These are phyloP conservation scores for Rosa lucieae DNA, from an alignment of 306 rosid species.

Conservation along the genomic window DNA sequence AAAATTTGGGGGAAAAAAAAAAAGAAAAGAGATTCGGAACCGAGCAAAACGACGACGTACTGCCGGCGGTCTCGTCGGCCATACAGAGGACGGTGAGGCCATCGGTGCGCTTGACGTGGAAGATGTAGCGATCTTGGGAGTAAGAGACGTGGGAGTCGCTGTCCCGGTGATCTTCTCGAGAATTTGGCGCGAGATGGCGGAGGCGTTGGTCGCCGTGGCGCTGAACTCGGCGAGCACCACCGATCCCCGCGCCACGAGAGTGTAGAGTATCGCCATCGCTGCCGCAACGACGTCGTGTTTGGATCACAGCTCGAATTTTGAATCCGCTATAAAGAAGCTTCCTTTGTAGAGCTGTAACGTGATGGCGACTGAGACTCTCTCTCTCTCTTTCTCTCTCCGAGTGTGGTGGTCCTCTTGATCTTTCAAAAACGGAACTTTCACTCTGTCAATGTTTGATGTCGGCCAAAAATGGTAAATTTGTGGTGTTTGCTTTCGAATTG, in stretches of 20 bases:
- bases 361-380: neutral
- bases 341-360: neutral
- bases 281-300: neutral
- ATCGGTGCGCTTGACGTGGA: constrained; percentile 94
- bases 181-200: constrained; percentile 73
- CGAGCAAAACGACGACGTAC: constrained; percentile 35
- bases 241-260: constrained; percentile 90
- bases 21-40: neutral
- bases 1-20: neutral
- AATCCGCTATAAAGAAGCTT: neutral
- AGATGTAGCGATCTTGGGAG: constrained; percentile 91
- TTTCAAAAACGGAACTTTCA: neutral
- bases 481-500: neutral
- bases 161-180: constrained; percentile 82
- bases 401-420: neutral
- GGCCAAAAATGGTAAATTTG: neutral
- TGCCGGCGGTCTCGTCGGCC: constrained; percentile 92
- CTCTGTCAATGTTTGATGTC: neutral
- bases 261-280: constrained; percentile 76
- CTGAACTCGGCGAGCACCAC: constrained; percentile 85
- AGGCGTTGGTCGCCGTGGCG: constrained; percentile 79
- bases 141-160: constrained; percentile 80
- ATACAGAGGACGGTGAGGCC: constrained; percentile 98
- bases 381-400: neutral
- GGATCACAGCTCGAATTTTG: neutral